Evolutionary conservation across 192 early-diverging fungal species (phyloP).

Genomic region (Coemansia sp.): DNA sequence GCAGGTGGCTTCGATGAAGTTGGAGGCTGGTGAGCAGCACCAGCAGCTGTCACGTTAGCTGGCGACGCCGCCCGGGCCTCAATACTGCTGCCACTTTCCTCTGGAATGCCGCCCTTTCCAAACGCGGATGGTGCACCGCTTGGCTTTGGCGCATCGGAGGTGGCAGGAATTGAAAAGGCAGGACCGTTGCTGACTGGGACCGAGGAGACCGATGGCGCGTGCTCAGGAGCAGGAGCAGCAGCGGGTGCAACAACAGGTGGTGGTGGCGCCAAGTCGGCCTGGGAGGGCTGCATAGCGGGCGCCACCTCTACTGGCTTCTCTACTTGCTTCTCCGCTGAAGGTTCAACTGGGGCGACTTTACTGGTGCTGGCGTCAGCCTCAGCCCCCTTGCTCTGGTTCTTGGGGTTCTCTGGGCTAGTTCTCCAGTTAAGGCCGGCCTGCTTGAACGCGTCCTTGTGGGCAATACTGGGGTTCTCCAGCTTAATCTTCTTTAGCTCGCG

Average conservation of each 20-base stretch:
- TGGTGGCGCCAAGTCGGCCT: not conserved
- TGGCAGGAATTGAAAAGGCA: not conserved
- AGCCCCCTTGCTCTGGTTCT: slow-evolving; percentile 20
- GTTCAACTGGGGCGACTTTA: not conserved
- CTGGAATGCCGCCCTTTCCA: slow-evolving; percentile 1
- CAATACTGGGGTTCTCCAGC: slow-evolving; percentile 32
- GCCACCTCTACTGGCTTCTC: slow-evolving; percentile 1
- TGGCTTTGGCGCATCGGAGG: not conserved
- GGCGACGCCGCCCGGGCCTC: not conserved
- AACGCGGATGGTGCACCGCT: not conserved
- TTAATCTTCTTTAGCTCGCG: slow-evolving; percentile 50
- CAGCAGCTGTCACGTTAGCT: not conserved
- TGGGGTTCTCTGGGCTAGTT: slow-evolving; percentile 44
- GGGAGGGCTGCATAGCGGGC: not conserved
- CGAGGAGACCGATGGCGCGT: not conserved
- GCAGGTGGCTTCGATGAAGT: not conserved
- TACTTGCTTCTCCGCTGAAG: not conserved
- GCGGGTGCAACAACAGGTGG: not conserved
- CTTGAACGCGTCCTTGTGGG: slow-evolving; percentile 52
- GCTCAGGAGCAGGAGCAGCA: slow-evolving; percentile 10
- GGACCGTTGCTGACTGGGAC: not conserved
- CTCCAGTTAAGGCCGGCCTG: slow-evolving; percentile 48
- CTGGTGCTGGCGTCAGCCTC: not conserved
- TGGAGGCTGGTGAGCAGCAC: not conserved
- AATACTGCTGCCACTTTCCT: not conserved